Evolutionary conservation across 2,329 filamentous ascomycete genomes (phyloP).

Genomic region (Chalara sp.): DNA sequence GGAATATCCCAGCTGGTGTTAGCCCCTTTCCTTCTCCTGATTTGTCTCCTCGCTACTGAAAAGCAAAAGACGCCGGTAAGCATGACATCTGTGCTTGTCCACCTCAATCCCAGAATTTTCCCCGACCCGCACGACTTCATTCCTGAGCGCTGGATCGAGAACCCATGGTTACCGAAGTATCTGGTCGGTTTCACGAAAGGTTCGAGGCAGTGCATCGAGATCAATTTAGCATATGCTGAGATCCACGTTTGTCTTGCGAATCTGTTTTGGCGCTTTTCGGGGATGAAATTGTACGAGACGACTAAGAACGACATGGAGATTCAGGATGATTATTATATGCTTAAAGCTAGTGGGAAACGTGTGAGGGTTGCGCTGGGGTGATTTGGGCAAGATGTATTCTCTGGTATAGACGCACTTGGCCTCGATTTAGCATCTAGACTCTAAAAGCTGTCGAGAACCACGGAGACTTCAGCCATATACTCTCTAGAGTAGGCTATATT

Average conservation of each 20-base stretch:
- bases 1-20: conserved; percentile 17
- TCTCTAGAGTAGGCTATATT: too few species aligned
- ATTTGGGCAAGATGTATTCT: neutral
- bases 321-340: neutral
- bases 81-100: conserved; percentile 32
- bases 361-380: neutral
- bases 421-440: too few species aligned
- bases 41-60: too few species aligned
- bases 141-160: conserved; percentile 36
- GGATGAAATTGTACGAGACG: neutral
- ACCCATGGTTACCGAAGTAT: conserved; percentile 29
- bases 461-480: too few species aligned
- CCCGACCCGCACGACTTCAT: conserved; percentile 31
- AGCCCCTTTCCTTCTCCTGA: too few species aligned
- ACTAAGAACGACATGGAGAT: neutral
- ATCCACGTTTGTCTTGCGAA: conserved; percentile 4
- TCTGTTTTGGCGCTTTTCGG: neutral
- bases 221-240: conserved; percentile 11
- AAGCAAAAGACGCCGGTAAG: conserved; percentile 23
- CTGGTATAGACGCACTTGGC: too few species aligned
- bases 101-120: conserved; percentile 33
- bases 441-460: too few species aligned
- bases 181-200: conserved; percentile 37
- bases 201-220: conserved; percentile 35
- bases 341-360: neutral